These are phyloP conservation scores for Rhinocladiella mackenziei DNA, from an alignment of 2,329 filamentous ascomycete species.

Conservation along the genomic window DNA sequence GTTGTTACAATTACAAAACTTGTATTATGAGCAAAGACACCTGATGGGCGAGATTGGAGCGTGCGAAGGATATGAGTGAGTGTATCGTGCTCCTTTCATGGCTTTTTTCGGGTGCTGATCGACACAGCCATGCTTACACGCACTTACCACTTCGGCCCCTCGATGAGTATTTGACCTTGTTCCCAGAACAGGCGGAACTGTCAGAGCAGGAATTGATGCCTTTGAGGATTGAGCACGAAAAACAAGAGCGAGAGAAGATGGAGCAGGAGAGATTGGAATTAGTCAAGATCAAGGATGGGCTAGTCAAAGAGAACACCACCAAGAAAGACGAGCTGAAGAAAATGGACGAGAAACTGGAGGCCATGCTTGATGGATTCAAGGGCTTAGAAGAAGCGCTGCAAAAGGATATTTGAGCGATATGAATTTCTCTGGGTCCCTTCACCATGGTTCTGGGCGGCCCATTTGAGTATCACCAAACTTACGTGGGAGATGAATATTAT, in stretches of 20 bases:
- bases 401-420: constrained; percentile 22
- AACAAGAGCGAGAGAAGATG: constrained; percentile 73
- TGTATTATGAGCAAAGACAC: constrained; percentile 94
- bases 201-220: constrained; percentile 82
- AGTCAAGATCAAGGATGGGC: constrained; percentile 65
- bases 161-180: constrained; percentile 72
- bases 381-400: constrained; percentile 25
- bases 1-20: constrained; percentile 87
- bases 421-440: neutral
- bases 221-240: constrained; percentile 86
- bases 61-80: constrained; percentile 87
- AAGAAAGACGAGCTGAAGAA: constrained; percentile 89
- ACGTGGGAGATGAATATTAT: no score
- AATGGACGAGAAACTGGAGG: constrained; percentile 86
- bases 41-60: constrained; percentile 83
- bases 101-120: constrained; percentile 21
- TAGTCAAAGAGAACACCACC: constrained; percentile 78
- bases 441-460: neutral
- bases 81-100: constrained; percentile 26
- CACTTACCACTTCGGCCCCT: constrained; percentile 78
- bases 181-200: constrained; percentile 68
- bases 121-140: constrained; percentile 75
- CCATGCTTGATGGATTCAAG: constrained; percentile 69
- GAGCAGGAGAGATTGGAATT: constrained; percentile 79
- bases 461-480: neutral